Base-by-base conservation (phyloP, 768 basidiomycete genomes). In the Naganishia randhawae region DNA sequence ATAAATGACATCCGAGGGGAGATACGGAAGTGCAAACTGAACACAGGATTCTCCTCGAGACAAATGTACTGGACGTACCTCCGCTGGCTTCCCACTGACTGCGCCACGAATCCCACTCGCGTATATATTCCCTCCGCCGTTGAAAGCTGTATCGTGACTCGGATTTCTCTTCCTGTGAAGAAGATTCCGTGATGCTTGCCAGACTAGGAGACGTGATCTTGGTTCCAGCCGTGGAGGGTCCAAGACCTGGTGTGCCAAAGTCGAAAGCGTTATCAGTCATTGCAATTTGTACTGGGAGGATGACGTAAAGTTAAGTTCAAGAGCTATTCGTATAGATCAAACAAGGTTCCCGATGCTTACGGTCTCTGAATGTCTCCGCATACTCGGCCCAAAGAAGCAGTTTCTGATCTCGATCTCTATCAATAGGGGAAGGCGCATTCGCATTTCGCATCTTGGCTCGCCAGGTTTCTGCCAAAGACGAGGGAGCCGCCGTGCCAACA, bases 351-450 rank as follows among this genome's bases (percentile, higher is more conserved):
- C 10, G 39, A 10, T 25, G 29, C 57, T 61, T 14, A 61, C 57
- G 31, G 27, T 67, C 75, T 6, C 69, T 71, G 1, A 79, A 70
- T 10, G 69, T 73, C 64, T 79, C 78, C 32, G 74, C 65, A 64
- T 78, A 76, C 67, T 79, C 78, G 22, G 77, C 52, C 78, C 78
- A 79, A 17, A 75, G 72, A 25, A 78, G 69, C 7, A 79, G 67
- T 63, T 76, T 77, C 19, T 73, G 66, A 61, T 79, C 77, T 33
- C 76, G 68, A 68, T 79, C 78, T 32, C 54, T 55, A 29, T 63
- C 61, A 14, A 32, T 53, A 9, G 64, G 63, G 3, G 52, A 48
- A 9, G 63, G 22, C 22, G 63, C 52, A 19, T 16, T 53, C 9
- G 42, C 39, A 7, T 10, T 29, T 48, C 39, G 39, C 52, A 69